Evolutionary conservation across 495 filamentous ascomycete species (phyloP).

Genomic region (Stereocaulon alpinum): DNA sequence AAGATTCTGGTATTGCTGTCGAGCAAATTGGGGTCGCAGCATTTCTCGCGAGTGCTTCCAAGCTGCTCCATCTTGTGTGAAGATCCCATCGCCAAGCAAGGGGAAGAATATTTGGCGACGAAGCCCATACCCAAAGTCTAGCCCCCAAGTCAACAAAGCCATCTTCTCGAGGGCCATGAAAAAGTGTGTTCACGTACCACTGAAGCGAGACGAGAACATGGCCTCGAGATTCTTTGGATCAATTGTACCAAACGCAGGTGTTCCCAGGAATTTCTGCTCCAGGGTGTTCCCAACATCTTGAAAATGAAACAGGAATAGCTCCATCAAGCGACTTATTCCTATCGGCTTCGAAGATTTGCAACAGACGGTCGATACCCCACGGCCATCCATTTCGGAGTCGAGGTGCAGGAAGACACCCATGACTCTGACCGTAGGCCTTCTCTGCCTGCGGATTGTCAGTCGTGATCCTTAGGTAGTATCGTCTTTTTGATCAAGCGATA

Average conservation of each 20-base stretch:
- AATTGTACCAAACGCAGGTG: constrained; percentile 24
- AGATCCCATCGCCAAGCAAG: constrained; percentile 44
- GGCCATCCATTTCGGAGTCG: constrained; percentile 28
- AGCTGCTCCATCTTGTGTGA: constrained; percentile 40
- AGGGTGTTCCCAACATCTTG: constrained; percentile 24
- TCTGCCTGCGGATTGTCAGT: constrained; percentile 7
- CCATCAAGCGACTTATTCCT: constrained; percentile 25
- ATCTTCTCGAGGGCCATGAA: neutral
- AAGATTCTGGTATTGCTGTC: constrained; percentile 20
- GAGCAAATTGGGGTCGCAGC: constrained; percentile 36
- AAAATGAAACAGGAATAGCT: constrained; percentile 30
- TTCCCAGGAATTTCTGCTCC: constrained; percentile 24
- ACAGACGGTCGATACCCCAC: constrained; percentile 30
- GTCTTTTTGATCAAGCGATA: neutral
- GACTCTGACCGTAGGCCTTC: constrained; percentile 11
- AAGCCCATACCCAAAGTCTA: constrained; percentile 26
- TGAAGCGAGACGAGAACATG: constrained; percentile 32
- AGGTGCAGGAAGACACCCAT: constrained; percentile 28
- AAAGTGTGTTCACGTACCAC: constrained; percentile 21
- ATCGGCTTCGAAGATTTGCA: constrained; percentile 28
- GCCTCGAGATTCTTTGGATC: constrained; percentile 33
- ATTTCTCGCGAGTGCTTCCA: constrained; percentile 45
- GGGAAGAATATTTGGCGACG: constrained; percentile 28
- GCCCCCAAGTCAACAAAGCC: neutral
- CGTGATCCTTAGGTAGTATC: neutral